Base-by-base conservation (phyloP, 1,284 basidiomycete genomes). In the Trichosporon inkin region DNA sequence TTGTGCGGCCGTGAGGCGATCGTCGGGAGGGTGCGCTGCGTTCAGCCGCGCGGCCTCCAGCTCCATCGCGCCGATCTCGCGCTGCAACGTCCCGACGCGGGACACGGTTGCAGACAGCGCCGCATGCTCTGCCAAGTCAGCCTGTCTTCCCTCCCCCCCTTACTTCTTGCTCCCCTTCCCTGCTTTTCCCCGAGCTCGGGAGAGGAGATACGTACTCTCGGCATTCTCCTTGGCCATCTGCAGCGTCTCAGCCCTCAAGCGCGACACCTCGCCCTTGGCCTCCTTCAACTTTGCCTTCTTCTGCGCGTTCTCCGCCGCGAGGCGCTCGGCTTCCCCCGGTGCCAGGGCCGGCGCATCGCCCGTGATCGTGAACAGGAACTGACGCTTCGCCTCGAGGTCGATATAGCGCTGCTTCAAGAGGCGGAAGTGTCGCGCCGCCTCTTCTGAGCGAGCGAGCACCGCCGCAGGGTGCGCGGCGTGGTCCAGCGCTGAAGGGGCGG, bases 341-440 rank as follows among this genome's bases (percentile, higher is more conserved):
- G 44, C 24, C 5, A 49, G 44, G 6, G 44, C 16, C 0, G 88
- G 88, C 61, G 90, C 87, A 63, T 89, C 77, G 1, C 86, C 88
- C 54, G 91, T 87, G 66, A 92, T 90, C 0, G 84, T 85, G 71
- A 87, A 87, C 69, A 92, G 82, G 70, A 92, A 92, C 73, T 87
- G 85, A 65, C 89, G 84, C 73, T 92, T 92, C 3, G 90, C 88
- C 67, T 90, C 89, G 74, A 90, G 88, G 69, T 92, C 89, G 20
- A 92, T 80, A 69, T 89, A 91, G 64, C 88, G 87, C 69, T 89
- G 90, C 75, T 92, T 92, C 22, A 92, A 83, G 67, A 88, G 87
- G n/a, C 88, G 82, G 40, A 92, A 82, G 71, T 86, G 22, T 2
- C 14, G 14, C 24, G 6, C 28, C 44, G 24, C 22, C 44, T 49